Conservation (phyloP, 2,329 filamentous ascomycete species). For the Clonostachys rhizophaga region DNA sequence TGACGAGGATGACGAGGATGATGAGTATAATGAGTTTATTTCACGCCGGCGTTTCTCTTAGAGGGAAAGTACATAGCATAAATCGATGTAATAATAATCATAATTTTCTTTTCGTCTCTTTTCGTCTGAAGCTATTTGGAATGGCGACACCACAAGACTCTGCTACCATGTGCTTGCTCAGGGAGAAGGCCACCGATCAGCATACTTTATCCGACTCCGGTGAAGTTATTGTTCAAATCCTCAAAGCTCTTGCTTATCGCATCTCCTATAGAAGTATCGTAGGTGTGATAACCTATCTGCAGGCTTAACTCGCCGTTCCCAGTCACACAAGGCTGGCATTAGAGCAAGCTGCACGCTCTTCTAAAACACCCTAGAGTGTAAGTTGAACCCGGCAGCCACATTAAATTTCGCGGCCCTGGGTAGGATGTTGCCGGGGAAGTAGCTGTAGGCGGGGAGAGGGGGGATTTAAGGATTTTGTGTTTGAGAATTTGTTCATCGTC, state of each 20-base stretch:
- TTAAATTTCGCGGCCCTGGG: conserved; percentile 6
- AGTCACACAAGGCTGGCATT: conserved; percentile 3
- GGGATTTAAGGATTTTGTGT: background rate
- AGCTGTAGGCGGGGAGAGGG: background rate
- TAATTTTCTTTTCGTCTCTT: too few species aligned
- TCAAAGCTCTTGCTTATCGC: background rate
- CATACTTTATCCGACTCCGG: too few species aligned
- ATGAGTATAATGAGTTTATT: too few species aligned
- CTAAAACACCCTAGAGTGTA: conserved; percentile 17
- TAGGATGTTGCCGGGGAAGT: conserved; percentile 2
- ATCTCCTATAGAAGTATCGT: conserved; percentile 16
- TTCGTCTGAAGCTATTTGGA: too few species aligned
- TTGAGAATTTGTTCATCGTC: conserved; percentile 22
- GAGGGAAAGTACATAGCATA: too few species aligned
- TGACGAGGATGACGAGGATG: too few species aligned
- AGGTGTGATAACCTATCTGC: conserved; percentile 1
- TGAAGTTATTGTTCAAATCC: too few species aligned
- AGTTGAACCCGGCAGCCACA: conserved; percentile 18
- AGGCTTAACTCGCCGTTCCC: background rate
- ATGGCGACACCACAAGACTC: too few species aligned
- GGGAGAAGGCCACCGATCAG: too few species aligned
- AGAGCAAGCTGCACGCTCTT: conserved; percentile 9
- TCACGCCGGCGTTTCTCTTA: too few species aligned
- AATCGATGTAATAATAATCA: too few species aligned
- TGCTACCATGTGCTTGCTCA: too few species aligned